Base-by-base conservation (phyloP, 306 rosid species). In the Gillenia trifoliata region DNA sequence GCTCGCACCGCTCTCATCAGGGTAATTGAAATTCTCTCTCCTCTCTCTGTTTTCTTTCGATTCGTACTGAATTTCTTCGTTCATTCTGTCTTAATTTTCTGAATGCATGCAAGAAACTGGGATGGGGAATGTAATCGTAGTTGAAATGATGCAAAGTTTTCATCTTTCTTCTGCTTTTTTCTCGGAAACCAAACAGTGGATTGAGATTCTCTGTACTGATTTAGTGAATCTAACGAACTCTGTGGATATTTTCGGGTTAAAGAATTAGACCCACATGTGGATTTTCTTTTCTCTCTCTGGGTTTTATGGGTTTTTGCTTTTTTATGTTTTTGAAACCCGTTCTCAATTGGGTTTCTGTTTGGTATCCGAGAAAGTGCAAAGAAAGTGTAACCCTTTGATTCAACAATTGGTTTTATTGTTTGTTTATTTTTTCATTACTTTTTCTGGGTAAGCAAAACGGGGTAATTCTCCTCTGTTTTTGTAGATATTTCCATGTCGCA, bases 1-100 rank as follows among this genome's bases (percentile, higher is more conserved):
- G 33, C 77, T 29, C 47, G 23, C 78, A 45, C 13, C 63, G 47
- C 7, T 25, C 61, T 69, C 72, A 16, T 25, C 79, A 77, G 71
- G 86, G 86, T 82, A 68, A 30, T 19, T 43, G 52, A 15, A 16
- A 45, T 15, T 45, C 20, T 4, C 50, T 45, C 2, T 1, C 19
- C 17, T 15, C 17, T 36, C 72, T 62, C 68, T 29, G 17, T 66
- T 68, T 36, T 31, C 59, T 38, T 30, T n/a, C 10, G n/a, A 25
- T 28, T 19, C 25, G 20, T 15, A 1, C n/a, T 2, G 33, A 11
- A 20, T 29, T 73, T 11, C 43, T 50, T 26, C 45, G 2, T 63
- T 17, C 9, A 15, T 70, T 57, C 16, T 38, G 6, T 16, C 6
- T 13, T 36, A 5, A 23, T 2, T 72, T 30, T 47, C 22, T 56